phyloP scores from a whole-genome alignment of 805 yeast species.

The Dipodascus geniculatus region DNA sequence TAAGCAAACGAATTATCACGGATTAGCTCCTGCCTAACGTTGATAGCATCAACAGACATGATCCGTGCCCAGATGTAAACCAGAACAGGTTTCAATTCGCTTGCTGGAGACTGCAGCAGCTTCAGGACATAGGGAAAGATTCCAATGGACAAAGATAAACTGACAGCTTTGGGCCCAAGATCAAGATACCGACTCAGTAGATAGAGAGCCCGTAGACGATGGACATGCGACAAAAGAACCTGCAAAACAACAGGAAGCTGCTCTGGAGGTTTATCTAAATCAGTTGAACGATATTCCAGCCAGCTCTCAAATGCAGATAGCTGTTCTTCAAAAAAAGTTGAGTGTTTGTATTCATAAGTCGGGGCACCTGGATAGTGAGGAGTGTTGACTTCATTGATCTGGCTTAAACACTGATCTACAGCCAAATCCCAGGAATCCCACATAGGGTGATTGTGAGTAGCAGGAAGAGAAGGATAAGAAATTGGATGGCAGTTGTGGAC shows the following conservation, averaged over 20 bases:
- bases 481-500: constrained; percentile 87
- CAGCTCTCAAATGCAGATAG: constrained; percentile 93
- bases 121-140: constrained; percentile 91
- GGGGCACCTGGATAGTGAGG: constrained; percentile 15
- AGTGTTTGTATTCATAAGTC: constrained; percentile 59
- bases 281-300: constrained; percentile 75
- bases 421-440: constrained; percentile 99
- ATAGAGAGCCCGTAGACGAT: constrained; percentile 78
- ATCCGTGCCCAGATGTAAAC: constrained; percentile 97
- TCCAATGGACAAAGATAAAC: constrained; percentile 83
- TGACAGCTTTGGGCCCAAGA: constrained; percentile 96
- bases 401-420: constrained; percentile 78
- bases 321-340: constrained; percentile 92
- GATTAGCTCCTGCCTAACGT: constrained; percentile 83
- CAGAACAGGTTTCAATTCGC: constrained; percentile 83
- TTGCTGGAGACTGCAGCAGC: constrained; percentile 86
- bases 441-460: constrained; percentile 71
- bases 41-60: constrained; percentile 85
- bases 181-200: constrained; percentile 78
- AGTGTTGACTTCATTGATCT: constrained; percentile 13
- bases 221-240: constrained; percentile 86
- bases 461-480: constrained; percentile 88
- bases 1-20: constrained; percentile 86
- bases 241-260: constrained; percentile 91
- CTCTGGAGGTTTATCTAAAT: constrained; percentile 79